A percentile compares a stretch with the other conserved stretches of the same genome.
These are phyloP conservation scores for Primulina eburnea DNA, from an alignment of 257 asterid genomes.

Conservation along the genomic window DNA sequence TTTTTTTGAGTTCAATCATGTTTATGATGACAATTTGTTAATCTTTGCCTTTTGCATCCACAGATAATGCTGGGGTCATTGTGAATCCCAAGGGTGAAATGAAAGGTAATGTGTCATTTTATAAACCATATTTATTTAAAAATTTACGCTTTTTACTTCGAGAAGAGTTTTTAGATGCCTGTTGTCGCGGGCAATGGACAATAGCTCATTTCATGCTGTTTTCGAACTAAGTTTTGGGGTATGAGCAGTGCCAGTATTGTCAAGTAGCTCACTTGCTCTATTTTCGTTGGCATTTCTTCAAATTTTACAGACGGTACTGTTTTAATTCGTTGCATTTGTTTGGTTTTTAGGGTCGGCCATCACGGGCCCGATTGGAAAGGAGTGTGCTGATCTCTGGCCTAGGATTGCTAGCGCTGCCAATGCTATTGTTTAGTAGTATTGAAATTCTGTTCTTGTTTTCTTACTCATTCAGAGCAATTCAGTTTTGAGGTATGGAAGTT, in stretches of 20 bases:
- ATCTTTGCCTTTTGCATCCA: slow-evolving; percentile 9
- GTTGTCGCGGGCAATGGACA: background rate
- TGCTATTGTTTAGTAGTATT: background rate
- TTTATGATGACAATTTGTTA: slow-evolving; percentile 27
- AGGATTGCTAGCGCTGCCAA: background rate
- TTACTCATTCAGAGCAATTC: background rate
- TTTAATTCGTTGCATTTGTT: background rate
- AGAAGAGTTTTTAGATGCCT: background rate
- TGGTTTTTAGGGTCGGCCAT: background rate
- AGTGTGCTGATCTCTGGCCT: background rate
- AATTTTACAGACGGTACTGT: no score
- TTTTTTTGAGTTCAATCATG: background rate
- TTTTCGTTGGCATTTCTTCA: background rate
- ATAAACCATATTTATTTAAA: no score
- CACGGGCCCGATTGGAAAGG: background rate
- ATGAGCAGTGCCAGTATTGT: background rate
- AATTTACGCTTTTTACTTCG: background rate
- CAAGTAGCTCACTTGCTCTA: background rate
- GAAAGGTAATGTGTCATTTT: slow-evolving; percentile 36
- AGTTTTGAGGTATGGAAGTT: background rate
- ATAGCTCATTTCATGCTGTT: background rate
- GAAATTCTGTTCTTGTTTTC: background rate
- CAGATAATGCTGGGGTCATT: slow-evolving; percentile 58
- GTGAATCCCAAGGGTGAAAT: slow-evolving; percentile 61
- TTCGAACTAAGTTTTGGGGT: no score